Evolutionary conservation across 495 filamentous ascomycete species (phyloP), one percentile per base, ranked within the genome.

Genomic region (Neurospora sp.): DNA sequence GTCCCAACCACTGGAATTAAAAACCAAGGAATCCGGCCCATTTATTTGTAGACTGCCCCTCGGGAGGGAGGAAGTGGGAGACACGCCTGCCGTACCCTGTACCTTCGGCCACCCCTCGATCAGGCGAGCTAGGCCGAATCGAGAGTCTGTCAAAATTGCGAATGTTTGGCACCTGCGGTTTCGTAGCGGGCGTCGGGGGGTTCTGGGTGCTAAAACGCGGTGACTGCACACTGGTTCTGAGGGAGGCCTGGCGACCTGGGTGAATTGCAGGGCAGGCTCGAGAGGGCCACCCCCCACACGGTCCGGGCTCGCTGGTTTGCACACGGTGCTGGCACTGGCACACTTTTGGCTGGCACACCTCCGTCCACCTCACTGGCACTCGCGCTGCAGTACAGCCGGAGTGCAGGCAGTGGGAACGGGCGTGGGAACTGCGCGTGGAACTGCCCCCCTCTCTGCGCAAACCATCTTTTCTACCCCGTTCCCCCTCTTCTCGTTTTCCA

Each of bases 381-480:
- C 37, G 35, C 73, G 40, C 44, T 74, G 73, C 70, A 71, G 31
- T 46, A 6, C 70, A 74, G 42, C 62, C 31, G 39, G 31, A 23
- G 60, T 44, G 71, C 71, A 72, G 18, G 71, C 71, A 35, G 31
- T 35, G 54, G 27, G 27, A 66, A 66, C 54, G 54, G 37, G 46
- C 37, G 16, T 40, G 73, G 69, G 54, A 70, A 75, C 75, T 78
- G 76, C 74, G 70, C 62, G 74, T 71, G 73, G 74, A 72, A 73
- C 69, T 72, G 71, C 72, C 73, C 39, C 72, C 71, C 74, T 73
- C 75, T 75, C 78, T 72, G 71, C 62, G 75, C 78, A 76, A 73
- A 74, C 78, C 78, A 78, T 77, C 78, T 81, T 80, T 80, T 76
- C 78, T 78, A 76, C 77, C 78, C 77, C 70, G 69, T 76, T 72